A percentile compares a stretch with the other conserved stretches of the same genome.
These are phyloP conservation scores for Entrophospora sp. DNA, from an alignment of 192 early-diverging fungal species.

Conservation along the genomic window DNA sequence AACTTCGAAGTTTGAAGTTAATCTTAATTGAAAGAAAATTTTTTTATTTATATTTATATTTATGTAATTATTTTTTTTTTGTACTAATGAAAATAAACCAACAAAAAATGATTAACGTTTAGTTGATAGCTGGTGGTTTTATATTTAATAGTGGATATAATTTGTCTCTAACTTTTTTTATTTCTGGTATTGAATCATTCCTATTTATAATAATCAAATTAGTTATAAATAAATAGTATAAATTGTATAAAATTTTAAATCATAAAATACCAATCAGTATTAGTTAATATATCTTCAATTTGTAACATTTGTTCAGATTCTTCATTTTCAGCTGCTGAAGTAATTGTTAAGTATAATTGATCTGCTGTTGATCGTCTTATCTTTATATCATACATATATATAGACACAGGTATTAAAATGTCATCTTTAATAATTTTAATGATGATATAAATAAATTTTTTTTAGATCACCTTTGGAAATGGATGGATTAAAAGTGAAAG, in stretches of 20 bases:
- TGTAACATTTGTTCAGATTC: slow-evolving; percentile 26
- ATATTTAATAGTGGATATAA: slow-evolving; percentile 32
- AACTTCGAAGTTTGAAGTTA: no score
- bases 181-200: slow-evolving; percentile 33
- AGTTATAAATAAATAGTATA: neutral
- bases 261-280: slow-evolving; percentile 55
- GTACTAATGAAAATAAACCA: no score
- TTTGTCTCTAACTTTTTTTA: slow-evolving; percentile 38
- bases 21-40: no score
- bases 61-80: no score
- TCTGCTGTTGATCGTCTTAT: slow-evolving; percentile 64
- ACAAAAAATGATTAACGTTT: no score
- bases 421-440: neutral
- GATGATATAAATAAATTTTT: neutral
- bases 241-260: neutral
- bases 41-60: no score
- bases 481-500: slow-evolving; percentile 62
- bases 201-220: slow-evolving; percentile 16
- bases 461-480: slow-evolving; percentile 71
- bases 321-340: slow-evolving; percentile 41
- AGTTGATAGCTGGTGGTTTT: slow-evolving; percentile 25
- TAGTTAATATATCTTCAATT: slow-evolving; percentile 53
- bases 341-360: slow-evolving; percentile 58
- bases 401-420: neutral
- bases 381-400: slow-evolving; percentile 16